Conservation (phyloP, 2,329 filamentous ascomycete genomes). For the Magnaporthiopsis poae region DNA sequence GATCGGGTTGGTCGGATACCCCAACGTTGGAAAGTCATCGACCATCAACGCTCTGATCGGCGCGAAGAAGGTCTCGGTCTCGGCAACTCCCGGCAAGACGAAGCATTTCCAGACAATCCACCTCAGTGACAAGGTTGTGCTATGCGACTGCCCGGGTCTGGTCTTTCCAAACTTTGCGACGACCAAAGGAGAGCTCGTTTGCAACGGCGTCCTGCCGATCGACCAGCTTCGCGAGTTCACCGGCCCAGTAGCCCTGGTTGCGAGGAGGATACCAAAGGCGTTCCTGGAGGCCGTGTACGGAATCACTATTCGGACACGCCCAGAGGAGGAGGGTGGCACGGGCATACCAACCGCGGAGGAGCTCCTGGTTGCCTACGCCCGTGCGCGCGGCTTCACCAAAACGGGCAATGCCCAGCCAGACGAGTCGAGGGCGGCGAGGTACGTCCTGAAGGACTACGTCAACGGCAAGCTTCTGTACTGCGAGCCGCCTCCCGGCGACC, state of each 20-base stretch:
- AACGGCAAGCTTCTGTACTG: conserved; percentile 90
- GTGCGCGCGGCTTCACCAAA: conserved; percentile 81
- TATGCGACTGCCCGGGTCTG: conserved; percentile 96
- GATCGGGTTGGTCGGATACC: conserved; percentile 92
- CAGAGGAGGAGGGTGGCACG: conserved; percentile 84
- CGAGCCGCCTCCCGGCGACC: conserved; percentile 69
- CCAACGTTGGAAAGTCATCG: conserved; percentile 97
- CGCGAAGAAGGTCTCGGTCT: conserved; percentile 96
- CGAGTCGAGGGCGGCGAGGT: conserved; percentile 80
- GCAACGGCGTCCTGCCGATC: conserved; percentile 88
- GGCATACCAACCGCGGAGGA: conserved; percentile 78
- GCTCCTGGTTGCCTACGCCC: conserved; percentile 74
- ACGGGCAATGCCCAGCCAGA: conserved; percentile 84
- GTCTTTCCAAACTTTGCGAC: conserved; percentile 97
- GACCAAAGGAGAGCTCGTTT: conserved; percentile 91
- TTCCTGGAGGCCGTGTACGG: conserved; percentile 93
- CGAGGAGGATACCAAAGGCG: conserved; percentile 71
- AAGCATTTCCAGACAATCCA: conserved; percentile 99
- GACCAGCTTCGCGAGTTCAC: conserved; percentile 91
- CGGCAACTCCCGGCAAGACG: conserved; percentile 92
- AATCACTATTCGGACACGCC: conserved; percentile 72
- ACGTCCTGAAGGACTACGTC: conserved; percentile 93
- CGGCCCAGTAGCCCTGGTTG: conserved; percentile 73
- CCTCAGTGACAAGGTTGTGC: conserved; percentile 74
- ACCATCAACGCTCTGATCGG: conserved; percentile 99